Conservation (phyloP, 2,329 filamentous ascomycete species). For the Ophiostoma triangulosporum region DNA sequence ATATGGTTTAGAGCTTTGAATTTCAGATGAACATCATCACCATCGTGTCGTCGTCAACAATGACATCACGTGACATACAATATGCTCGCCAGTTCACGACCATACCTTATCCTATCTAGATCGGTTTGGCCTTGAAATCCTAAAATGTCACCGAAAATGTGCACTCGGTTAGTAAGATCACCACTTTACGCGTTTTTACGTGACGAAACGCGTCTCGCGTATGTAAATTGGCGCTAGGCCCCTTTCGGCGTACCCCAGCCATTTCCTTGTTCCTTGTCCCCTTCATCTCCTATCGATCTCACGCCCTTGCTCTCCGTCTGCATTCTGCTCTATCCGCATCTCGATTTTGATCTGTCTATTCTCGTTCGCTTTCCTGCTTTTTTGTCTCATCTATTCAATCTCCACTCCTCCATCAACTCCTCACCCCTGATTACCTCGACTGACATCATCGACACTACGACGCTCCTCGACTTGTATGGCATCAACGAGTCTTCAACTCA, state of each 20-base stretch:
- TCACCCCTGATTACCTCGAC: not conserved
- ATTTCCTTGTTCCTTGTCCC: not conserved
- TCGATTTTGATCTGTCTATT: not conserved
- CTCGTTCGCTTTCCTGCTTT: not conserved
- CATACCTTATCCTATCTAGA: too few relatives aligned
- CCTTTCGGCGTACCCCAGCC: not conserved
- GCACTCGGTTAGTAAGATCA: not conserved
- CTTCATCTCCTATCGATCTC: not conserved
- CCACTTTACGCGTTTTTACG: slow-evolving; percentile 3
- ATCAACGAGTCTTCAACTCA: not conserved
- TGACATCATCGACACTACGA: not conserved
- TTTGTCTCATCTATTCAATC: not conserved
- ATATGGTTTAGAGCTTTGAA: not conserved
- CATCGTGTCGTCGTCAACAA: not conserved
- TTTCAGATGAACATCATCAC: not conserved
- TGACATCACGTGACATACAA: not conserved
- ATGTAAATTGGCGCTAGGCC: not conserved
- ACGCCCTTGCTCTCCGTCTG: not conserved
- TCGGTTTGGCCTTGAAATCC: too few relatives aligned
- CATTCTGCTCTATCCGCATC: not conserved
- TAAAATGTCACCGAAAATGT: not conserved
- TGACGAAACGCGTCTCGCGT: slow-evolving; percentile 5
- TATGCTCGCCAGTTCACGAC: too few relatives aligned
- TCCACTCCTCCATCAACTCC: not conserved
- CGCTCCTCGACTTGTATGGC: too few relatives aligned